These are phyloP conservation scores for Lactifluus volemus DNA, from an alignment of 768 basidiomycete genomes.

Conservation along the genomic window DNA sequence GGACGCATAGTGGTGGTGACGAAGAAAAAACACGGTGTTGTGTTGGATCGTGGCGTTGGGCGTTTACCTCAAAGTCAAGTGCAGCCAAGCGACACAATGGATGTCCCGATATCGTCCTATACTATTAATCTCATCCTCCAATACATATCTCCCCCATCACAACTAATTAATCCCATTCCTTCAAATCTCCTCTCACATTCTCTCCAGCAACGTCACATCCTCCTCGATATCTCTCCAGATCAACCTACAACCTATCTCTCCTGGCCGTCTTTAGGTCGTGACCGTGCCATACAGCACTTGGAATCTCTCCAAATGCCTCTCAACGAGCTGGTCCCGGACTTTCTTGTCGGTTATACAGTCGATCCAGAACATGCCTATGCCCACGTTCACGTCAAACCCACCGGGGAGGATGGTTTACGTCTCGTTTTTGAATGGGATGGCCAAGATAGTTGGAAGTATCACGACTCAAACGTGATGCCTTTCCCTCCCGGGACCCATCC, in stretches of 20 bases:
- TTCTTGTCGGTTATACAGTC: constrained; percentile 25
- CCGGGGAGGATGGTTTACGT: constrained; percentile 34
- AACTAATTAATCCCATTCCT: constrained; percentile 43
- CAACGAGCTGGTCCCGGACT: constrained; percentile 40
- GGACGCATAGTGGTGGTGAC: not conserved
- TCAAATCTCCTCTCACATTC: constrained; percentile 50
- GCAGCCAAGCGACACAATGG: constrained; percentile 24
- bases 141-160: constrained; percentile 46
- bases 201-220: constrained; percentile 55
- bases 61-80: too few relatives aligned
- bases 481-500: constrained; percentile 42
- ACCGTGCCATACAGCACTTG: constrained; percentile 36
- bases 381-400: constrained; percentile 30
- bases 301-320: constrained; percentile 29
- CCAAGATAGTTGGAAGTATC: constrained; percentile 53
- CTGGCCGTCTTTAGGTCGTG: constrained; percentile 46
- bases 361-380: constrained; percentile 17
- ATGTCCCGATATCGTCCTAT: constrained; percentile 30
- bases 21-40: too few relatives aligned
- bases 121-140: constrained; percentile 42
- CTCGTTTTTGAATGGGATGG: constrained; percentile 64
- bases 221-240: constrained; percentile 46
- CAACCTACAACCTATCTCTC: constrained; percentile 49
- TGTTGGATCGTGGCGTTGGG: too few relatives aligned
- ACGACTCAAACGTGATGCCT: constrained; percentile 61